Evolutionary conservation across 2,329 filamentous ascomycete species (phyloP).

Genomic region (Calcarisporium arbuscula): DNA sequence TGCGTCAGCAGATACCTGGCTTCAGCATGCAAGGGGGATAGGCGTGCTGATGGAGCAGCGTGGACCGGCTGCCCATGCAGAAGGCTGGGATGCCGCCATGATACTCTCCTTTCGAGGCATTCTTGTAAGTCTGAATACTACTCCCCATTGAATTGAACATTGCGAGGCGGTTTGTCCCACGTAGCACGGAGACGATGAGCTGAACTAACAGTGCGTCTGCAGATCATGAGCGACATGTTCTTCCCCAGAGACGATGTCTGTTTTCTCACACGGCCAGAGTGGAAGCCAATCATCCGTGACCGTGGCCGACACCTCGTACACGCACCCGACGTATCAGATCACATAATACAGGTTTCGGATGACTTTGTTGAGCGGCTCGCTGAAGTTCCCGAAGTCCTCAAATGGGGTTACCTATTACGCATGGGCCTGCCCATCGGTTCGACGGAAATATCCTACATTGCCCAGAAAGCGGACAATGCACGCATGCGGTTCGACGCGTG

Average conservation of each 20-base stretch:
- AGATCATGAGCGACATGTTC: constrained; percentile 34
- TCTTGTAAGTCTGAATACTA: constrained; percentile 20
- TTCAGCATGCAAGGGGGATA: constrained; percentile 32
- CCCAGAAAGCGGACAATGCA: constrained; percentile 18
- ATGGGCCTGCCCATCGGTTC: constrained; percentile 15
- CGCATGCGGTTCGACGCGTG: constrained; percentile 25
- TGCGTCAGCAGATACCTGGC: constrained; percentile 26
- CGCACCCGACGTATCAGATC: constrained; percentile 13
- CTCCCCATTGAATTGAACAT: background rate
- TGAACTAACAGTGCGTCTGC: background rate
- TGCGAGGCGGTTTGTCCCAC: no score
- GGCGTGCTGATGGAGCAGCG: constrained; percentile 31
- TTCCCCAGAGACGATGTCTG: constrained; percentile 25
- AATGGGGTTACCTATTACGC: constrained; percentile 24
- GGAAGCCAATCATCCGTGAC: constrained; percentile 26
- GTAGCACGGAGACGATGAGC: no score
- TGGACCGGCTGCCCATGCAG: constrained; percentile 26
- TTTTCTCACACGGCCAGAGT: constrained; percentile 29
- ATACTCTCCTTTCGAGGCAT: constrained; percentile 30
- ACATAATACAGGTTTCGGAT: constrained; percentile 22
- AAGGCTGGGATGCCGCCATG: constrained; percentile 30
- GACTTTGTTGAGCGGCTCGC: constrained; percentile 27
- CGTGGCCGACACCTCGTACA: constrained; percentile 19
- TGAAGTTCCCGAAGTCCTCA: constrained; percentile 26
- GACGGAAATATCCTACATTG: constrained; percentile 16